Percentiles rank a stretch among this genome's conserved stretches.
Conservation (phyloP, 345 rosid genomes). For the Dipteronia dyeriana region DNA sequence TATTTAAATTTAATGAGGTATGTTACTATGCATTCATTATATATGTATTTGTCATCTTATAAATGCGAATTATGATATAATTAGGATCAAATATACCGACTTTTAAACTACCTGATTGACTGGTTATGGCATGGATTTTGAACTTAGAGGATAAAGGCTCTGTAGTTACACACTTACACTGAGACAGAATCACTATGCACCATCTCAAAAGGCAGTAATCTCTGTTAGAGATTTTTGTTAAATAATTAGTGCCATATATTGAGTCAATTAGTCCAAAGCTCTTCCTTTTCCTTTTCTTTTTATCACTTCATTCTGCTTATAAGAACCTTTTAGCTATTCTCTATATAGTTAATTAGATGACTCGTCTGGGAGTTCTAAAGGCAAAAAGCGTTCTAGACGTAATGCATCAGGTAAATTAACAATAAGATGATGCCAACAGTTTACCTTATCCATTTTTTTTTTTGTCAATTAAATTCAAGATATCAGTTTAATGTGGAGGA, state of each 20-base stretch:
- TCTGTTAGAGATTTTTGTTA: not conserved
- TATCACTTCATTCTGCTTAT: not conserved
- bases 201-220: not conserved
- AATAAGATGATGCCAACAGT: not conserved
- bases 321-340: not conserved
- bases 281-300: not conserved
- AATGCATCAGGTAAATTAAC: not conserved
- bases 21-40: conserved; percentile 4
- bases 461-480: not conserved
- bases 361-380: not conserved
- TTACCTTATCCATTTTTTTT: not conserved
- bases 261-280: not conserved
- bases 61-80: not conserved
- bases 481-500: too few relatives aligned
- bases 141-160: not conserved
- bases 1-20: conserved; percentile 95
- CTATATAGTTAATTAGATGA: not conserved
- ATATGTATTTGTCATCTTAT: not conserved
- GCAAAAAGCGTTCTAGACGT: not conserved
- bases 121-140: not conserved
- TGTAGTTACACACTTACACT: too few relatives aligned
- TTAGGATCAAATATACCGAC: not conserved
- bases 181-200: not conserved
- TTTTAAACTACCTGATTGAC: not conserved
- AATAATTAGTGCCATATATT: not conserved